Base-by-base conservation (phyloP, 768 basidiomycete genomes). In the Boletus patriciae region DNA sequence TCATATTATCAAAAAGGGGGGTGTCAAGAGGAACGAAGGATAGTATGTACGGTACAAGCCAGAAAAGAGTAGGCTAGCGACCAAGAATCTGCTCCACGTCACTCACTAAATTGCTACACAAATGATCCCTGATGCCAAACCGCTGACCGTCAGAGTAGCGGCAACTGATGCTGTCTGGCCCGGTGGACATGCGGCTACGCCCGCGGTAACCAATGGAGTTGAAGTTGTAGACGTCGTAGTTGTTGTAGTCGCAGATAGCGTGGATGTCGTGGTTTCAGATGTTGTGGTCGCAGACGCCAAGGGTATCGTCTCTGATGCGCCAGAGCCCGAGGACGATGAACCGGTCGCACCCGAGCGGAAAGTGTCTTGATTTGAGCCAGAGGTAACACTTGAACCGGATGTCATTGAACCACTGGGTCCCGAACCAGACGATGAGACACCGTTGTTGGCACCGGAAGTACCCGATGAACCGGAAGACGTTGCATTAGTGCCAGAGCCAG, bases 41-140 rank as follows among this genome's bases (percentile, higher is more conserved):
- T 21, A 33, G 21, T 67, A 59, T 65, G 25, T 65, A 66, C 66
- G 64, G 25, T 64, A 66, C 66, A 67, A 36, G 36, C 55, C 44
- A 50, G 34, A 48, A 54, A 53, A 42, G 31, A 51, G 33, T 38
- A 29, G 45, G 33, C 44, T 34, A 18, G 41, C 34, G 29, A 41
- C n/a, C 25, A 10, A 37, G 34, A 25, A 31, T 46, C 43, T 10
- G 3, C 41, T 34, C 9, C 27, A 33, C 27, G 27, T 25, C 21
- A 8, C 21, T 33, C 31, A 27, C 42, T 50, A 56, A 23, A 59
- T 13, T 19, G 46, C 43, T 19, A 67, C 57, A 19, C 66, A 69
- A 37, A 69, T 40, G 16, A 16, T 8, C 4, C 19, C 59, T 6
- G 29, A 15, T 38, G 18, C 55, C 36, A 49, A 23, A 31, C 11